phyloP scores from a whole-genome alignment of 148 eudicot genomes.

The Rhododendron simsii region DNA sequence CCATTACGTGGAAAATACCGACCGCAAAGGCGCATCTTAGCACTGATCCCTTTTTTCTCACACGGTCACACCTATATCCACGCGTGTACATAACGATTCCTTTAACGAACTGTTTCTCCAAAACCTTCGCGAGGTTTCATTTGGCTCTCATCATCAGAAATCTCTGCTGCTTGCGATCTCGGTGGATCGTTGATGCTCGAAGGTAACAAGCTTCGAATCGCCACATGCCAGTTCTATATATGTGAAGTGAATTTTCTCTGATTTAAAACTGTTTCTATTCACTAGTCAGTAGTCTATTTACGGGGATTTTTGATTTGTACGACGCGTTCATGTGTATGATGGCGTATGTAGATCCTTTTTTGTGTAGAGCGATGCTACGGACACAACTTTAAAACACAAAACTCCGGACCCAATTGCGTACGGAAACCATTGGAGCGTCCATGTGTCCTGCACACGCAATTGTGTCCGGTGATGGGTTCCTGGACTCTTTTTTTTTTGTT shows the following conservation, averaged over 20 bases:
- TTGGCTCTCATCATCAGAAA: neutral
- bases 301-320: neutral
- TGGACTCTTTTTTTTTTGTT: neutral
- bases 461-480: too few relatives aligned
- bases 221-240: neutral
- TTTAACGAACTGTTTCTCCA: neutral
- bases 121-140: constrained; percentile 5
- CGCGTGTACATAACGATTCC: neutral
- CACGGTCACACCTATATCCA: neutral
- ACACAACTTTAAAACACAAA: too few relatives aligned
- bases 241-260: neutral
- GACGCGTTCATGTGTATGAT: neutral
- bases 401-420: too few relatives aligned
- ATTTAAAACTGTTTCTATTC: neutral
- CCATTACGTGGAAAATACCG: neutral
- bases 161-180: neutral
- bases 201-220: constrained; percentile 4
- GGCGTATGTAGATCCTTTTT: neutral
- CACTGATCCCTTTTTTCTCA: neutral
- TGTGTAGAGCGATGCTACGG: neutral
- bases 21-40: constrained; percentile 11
- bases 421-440: too few relatives aligned
- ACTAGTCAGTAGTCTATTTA: neutral
- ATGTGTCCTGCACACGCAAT: too few relatives aligned
- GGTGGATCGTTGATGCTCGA: neutral